Conservation (phyloP, 2,329 filamentous ascomycete species). For the Xylaria sp. region DNA sequence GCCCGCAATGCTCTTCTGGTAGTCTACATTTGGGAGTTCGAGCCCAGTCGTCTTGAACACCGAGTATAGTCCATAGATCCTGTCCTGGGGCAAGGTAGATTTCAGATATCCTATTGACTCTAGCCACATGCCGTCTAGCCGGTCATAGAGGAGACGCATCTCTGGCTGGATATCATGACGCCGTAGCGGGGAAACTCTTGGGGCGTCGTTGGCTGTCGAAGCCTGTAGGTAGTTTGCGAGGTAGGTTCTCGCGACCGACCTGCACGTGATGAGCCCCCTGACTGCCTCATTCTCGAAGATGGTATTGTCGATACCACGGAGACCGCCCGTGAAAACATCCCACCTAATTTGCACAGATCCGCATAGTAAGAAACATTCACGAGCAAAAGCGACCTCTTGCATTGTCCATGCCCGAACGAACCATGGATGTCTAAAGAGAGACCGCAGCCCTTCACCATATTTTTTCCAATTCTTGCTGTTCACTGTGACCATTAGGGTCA, state of each 20-base stretch:
- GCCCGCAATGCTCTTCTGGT: neutral
- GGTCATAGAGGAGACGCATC: no score
- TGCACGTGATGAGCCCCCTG: no score
- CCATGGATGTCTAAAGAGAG: no score
- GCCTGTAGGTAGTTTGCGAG: no score
- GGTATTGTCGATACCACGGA: neutral
- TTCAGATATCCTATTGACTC: neutral
- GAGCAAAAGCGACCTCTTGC: neutral
- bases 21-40: neutral
- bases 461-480: neutral
- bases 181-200: no score
- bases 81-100: conserved; percentile 4
- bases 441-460: no score
- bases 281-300: no score
- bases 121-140: neutral
- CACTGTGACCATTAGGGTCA: neutral
- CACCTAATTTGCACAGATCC: neutral
- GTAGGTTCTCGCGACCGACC: no score
- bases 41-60: neutral
- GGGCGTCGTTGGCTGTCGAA: no score
- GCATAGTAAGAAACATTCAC: neutral
- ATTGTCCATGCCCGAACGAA: neutral
- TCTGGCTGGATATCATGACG: no score
- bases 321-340: neutral
- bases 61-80: neutral